Evolutionary conservation across 371 early-diverging fungal species (phyloP).

Genomic region (Umbelopsis sp.): DNA sequence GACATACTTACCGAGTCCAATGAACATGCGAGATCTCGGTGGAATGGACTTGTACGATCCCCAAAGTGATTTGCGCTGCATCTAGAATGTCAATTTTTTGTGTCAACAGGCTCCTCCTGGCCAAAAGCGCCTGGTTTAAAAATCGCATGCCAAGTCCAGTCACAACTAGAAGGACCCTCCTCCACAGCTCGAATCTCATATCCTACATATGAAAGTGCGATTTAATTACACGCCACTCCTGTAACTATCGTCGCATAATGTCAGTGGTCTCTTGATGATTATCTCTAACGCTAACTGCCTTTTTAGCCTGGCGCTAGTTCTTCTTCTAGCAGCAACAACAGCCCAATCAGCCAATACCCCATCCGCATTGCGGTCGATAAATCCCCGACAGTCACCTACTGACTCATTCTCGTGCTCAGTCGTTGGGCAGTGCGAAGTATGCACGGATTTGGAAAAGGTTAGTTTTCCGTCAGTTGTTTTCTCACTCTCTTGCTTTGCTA

Average conservation of each 20-base stretch:
- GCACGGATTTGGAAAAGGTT: constrained; percentile 50
- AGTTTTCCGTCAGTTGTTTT: neutral
- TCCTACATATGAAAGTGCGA: no score
- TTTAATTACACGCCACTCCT: no score
- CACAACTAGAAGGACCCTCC: no score
- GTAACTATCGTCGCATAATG: no score
- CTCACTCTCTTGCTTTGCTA: neutral
- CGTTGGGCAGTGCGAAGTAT: constrained; percentile 48
- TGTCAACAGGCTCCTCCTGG: no score
- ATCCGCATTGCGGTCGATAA: neutral
- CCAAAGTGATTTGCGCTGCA: constrained; percentile 58
- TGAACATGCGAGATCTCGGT: constrained; percentile 42
- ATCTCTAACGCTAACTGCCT: neutral
- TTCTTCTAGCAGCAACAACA: neutral
- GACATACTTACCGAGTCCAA: constrained; percentile 42
- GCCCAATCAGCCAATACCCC: neutral
- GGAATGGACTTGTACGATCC: constrained; percentile 47
- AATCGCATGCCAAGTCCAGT: no score
- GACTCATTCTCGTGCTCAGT: constrained; percentile 35
- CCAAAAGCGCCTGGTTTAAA: no score
- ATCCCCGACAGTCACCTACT: constrained; percentile 4
- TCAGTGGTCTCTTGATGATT: neutral
- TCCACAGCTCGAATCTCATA: no score
- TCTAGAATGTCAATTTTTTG: constrained; percentile 13
- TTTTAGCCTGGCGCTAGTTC: neutral